Conservation (phyloP, 352 stramenopile species). For the Globisporangium nagaii region DNA sequence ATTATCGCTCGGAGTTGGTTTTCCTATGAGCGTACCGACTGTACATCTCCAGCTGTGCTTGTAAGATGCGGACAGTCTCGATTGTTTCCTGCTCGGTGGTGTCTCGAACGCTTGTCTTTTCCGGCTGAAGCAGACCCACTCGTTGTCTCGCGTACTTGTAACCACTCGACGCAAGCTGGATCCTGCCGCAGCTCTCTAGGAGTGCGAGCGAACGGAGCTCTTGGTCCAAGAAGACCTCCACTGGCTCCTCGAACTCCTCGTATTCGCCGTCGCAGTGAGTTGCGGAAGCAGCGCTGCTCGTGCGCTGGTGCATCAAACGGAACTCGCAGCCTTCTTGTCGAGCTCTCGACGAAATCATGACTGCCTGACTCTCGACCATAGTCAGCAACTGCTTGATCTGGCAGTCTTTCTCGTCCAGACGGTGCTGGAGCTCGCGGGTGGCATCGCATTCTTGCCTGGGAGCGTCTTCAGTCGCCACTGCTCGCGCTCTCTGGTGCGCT, state of each 20-base stretch:
- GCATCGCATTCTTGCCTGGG: neutral
- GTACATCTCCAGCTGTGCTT: slow-evolving; percentile 24
- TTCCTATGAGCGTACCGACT: slow-evolving; percentile 7
- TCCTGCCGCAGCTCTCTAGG: neutral
- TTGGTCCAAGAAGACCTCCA: neutral
- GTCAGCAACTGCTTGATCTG: slow-evolving; percentile 5
- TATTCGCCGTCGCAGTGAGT: neutral
- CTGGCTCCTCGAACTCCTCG: slow-evolving; percentile 2
- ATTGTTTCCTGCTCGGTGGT: neutral
- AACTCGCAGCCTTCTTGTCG: too few species aligned
- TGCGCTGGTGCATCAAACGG: too few species aligned
- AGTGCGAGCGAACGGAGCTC: neutral
- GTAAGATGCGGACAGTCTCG: neutral
- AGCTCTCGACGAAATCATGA: neutral
- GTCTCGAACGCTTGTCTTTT: neutral
- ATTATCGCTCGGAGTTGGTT: neutral
- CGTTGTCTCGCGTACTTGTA: neutral
- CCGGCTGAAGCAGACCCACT: neutral
- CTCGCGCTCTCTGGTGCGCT: neutral
- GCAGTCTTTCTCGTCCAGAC: neutral
- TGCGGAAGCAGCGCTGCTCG: too few species aligned
- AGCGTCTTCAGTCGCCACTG: neutral
- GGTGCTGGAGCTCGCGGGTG: neutral
- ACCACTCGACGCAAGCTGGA: neutral
- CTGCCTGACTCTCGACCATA: slow-evolving; percentile 6